These are phyloP conservation scores for Ophiostoma australiae DNA, from an alignment of 2,329 filamentous ascomycete genomes.

Conservation along the genomic window DNA sequence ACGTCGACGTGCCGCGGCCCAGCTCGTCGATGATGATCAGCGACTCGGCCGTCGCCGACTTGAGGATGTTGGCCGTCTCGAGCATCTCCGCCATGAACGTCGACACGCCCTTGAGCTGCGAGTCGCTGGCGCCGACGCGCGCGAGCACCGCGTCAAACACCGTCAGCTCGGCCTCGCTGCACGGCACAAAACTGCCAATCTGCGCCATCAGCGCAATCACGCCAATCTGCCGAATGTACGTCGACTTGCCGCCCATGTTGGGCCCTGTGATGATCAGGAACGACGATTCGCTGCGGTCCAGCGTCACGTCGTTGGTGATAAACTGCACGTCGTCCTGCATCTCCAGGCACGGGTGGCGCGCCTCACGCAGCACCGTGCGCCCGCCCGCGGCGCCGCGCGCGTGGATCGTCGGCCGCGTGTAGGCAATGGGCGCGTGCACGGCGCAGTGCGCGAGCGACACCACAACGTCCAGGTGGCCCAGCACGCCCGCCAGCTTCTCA, in stretches of 20 bases:
- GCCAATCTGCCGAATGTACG: constrained; percentile 94
- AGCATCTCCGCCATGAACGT: constrained; percentile 99
- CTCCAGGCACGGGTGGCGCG: constrained; percentile 94
- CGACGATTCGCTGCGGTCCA: constrained; percentile 71
- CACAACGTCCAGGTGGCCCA: constrained; percentile 93
- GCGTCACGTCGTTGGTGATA: constrained; percentile 92
- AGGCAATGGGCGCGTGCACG: constrained; percentile 85
- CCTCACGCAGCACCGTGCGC: constrained; percentile 84
- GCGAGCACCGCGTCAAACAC: constrained; percentile 97
- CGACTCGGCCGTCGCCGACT: constrained; percentile 89
- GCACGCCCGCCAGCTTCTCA: constrained; percentile 78
- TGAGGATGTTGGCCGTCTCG: constrained; percentile 96
- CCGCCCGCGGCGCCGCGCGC: constrained; percentile 69
- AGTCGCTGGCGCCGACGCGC: constrained; percentile 91
- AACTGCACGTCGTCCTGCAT: constrained; percentile 98
- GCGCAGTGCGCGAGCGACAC: constrained; percentile 90
- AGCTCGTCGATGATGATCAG: constrained; percentile 98
- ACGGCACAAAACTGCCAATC: constrained; percentile 93
- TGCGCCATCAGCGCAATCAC: constrained; percentile 97
- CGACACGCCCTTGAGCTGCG: constrained; percentile 93
- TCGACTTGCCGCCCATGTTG: constrained; percentile 99
- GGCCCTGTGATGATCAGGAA: constrained; percentile 97
- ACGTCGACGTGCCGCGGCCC: constrained; percentile 92
- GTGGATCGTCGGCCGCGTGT: constrained; percentile 87
- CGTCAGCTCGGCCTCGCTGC: constrained; percentile 80